phyloP scores from a whole-genome alignment of 345 rosid species.

The Adansonia digitata region DNA sequence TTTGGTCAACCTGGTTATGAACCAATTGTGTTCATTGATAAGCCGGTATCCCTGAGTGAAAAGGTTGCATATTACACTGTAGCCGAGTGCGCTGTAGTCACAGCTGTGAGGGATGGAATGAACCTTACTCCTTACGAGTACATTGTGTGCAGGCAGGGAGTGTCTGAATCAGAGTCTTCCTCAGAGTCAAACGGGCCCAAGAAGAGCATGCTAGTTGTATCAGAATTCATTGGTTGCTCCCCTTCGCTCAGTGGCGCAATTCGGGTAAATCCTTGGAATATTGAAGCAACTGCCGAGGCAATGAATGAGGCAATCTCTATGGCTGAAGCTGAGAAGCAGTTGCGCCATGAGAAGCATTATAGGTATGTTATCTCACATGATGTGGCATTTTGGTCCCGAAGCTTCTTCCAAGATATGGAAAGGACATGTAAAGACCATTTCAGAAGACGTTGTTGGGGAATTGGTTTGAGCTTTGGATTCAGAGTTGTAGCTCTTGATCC shows the following conservation, averaged over 20 bases:
- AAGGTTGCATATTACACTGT: slow-evolving; percentile 61
- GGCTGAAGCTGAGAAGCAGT: slow-evolving; percentile 55
- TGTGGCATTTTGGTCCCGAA: slow-evolving; percentile 69
- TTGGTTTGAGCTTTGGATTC: slow-evolving; percentile 70
- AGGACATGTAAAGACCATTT: slow-evolving; percentile 70
- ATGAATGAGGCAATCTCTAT: slow-evolving; percentile 69
- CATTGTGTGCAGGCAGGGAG: slow-evolving; percentile 64
- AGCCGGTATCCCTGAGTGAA: slow-evolving; percentile 53
- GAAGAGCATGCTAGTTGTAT: slow-evolving; percentile 73
- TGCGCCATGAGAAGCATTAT: slow-evolving; percentile 96
- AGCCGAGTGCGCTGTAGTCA: slow-evolving; percentile 68
- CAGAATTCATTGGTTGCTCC: slow-evolving; percentile 82
- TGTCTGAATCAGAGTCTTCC: slow-evolving; percentile 32
- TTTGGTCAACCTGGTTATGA: slow-evolving; percentile 57
- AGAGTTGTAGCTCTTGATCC: slow-evolving; percentile 74
- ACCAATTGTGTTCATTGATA: slow-evolving; percentile 63
- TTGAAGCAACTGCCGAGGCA: slow-evolving; percentile 66
- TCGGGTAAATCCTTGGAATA: slow-evolving; percentile 71
- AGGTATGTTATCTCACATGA: slow-evolving; percentile 70
- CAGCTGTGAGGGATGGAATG: slow-evolving; percentile 85
- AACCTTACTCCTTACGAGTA: slow-evolving; percentile 75
- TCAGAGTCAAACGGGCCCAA: slow-evolving; percentile 37
- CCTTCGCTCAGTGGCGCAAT: slow-evolving; percentile 82
- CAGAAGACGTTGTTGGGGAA: slow-evolving; percentile 68
- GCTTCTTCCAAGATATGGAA: slow-evolving; percentile 75